phyloP scores from a whole-genome alignment of 2,329 filamentous ascomycete species.

The Calonectria naviculata region DNA sequence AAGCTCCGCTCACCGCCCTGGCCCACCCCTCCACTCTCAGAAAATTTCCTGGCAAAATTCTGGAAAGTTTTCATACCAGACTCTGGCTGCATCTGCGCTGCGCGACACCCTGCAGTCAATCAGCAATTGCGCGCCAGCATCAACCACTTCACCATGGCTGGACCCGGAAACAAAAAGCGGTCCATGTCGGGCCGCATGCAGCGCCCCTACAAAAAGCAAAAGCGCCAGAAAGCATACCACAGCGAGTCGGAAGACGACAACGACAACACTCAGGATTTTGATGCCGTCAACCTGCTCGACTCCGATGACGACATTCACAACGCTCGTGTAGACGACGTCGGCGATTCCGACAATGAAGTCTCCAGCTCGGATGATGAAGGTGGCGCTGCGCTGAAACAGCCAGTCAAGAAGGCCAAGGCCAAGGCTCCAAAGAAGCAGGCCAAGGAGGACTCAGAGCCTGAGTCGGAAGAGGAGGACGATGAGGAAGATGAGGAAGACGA shows the following conservation, averaged over 20 bases:
- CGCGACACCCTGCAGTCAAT: slow-evolving; percentile 23
- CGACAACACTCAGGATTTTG: slow-evolving; percentile 56
- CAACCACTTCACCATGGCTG: slow-evolving; percentile 44
- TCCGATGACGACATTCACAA: slow-evolving; percentile 69
- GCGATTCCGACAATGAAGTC: slow-evolving; percentile 49
- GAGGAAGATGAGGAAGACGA: slow-evolving; percentile 38
- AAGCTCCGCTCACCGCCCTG: slow-evolving; percentile 39
- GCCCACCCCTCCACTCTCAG: slow-evolving; percentile 38
- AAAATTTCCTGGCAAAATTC: slow-evolving; percentile 38
- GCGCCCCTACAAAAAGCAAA: slow-evolving; percentile 65
- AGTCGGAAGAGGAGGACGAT: slow-evolving; percentile 34
- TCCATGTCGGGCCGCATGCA: slow-evolving; percentile 43
- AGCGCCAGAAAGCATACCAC: slow-evolving; percentile 59
- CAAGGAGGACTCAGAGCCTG: slow-evolving; percentile 32
- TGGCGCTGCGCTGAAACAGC: slow-evolving; percentile 40
- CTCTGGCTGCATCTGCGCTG: slow-evolving; percentile 18
- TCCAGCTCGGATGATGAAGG: slow-evolving; percentile 52
- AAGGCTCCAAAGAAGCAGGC: slow-evolving; percentile 34
- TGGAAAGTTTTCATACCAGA: slow-evolving; percentile 32
- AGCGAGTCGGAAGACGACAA: slow-evolving; percentile 62
- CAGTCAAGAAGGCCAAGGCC: slow-evolving; percentile 42
- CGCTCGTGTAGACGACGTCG: slow-evolving; percentile 61
- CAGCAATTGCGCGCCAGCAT: slow-evolving; percentile 22
- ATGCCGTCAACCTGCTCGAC: slow-evolving; percentile 65
- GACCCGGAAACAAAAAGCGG: slow-evolving; percentile 47